Conservation (phyloP, 106 monocot genomes). For the Dioscorea dumetorum region DNA sequence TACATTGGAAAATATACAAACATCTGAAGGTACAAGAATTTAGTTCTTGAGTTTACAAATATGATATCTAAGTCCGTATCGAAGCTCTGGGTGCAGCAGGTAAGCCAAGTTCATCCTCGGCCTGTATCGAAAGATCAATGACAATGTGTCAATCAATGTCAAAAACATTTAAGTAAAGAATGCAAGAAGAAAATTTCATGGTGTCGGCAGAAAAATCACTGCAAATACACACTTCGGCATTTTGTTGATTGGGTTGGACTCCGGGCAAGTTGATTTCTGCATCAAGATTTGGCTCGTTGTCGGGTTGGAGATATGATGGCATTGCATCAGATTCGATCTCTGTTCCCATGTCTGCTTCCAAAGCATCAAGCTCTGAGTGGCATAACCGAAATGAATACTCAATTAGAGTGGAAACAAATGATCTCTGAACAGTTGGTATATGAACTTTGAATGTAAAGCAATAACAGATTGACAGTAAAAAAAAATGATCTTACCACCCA, state of each 20-base stretch:
- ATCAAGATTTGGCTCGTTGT: conserved; percentile 65
- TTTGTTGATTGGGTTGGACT: conserved; percentile 23
- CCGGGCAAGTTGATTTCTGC: conserved; percentile 70
- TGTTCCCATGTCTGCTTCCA: conserved; percentile 92
- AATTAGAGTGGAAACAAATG: neutral
- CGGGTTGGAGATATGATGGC: conserved; percentile 94
- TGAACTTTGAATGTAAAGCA: neutral
- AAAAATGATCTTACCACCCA: conserved; percentile 66
- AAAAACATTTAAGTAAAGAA: too few relatives aligned
- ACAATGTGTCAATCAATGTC: too few relatives aligned
- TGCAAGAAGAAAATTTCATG: too few relatives aligned
- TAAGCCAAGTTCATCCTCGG: neutral
- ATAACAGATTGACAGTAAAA: neutral
- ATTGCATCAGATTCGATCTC: conserved; percentile 64
- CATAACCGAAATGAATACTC: neutral
- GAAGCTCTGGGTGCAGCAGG: neutral
- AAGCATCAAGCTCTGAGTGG: conserved; percentile 85
- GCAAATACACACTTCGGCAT: conserved; percentile 24
- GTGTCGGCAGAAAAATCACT: too few relatives aligned
- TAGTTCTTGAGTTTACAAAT: too few relatives aligned
- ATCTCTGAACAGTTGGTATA: neutral
- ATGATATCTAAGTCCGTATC: neutral
- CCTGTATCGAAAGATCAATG: neutral
- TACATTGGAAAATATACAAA: too few relatives aligned
- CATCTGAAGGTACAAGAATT: too few relatives aligned